phyloP scores from a whole-genome alignment of 257 asterid species.

The Ilex aquifolium region DNA sequence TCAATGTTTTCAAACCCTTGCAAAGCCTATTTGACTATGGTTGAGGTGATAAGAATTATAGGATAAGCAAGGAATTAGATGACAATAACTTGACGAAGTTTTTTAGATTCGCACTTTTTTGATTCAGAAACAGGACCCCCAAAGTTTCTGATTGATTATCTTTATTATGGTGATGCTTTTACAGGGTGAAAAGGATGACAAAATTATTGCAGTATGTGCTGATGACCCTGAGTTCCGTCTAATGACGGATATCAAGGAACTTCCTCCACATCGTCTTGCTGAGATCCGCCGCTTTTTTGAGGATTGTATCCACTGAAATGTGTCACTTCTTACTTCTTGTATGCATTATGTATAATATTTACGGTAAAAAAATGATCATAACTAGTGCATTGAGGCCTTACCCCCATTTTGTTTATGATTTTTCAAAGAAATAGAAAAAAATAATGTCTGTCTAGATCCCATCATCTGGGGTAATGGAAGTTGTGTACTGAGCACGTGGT shows the following conservation, averaged over 20 bases:
- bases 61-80: neutral
- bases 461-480: too few relatives aligned
- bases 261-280: constrained; percentile 90
- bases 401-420: too few relatives aligned
- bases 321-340: neutral
- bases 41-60: neutral
- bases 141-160: neutral
- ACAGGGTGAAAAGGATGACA: constrained; percentile 92
- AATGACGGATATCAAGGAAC: constrained; percentile 59
- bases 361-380: too few relatives aligned
- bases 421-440: too few relatives aligned
- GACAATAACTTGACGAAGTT: neutral
- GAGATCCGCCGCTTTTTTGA: constrained; percentile 92
- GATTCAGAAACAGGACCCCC: neutral
- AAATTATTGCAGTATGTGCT: constrained; percentile 89
- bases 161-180: neutral
- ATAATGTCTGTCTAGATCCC: too few relatives aligned
- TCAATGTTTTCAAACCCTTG: neutral
- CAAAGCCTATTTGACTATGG: too few relatives aligned
- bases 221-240: constrained; percentile 91
- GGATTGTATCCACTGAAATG: constrained; percentile 66
- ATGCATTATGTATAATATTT: too few relatives aligned
- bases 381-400: too few relatives aligned
- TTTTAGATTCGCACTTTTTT: neutral
- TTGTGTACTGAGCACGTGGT: too few relatives aligned